Percentiles rank a stretch among this genome's conserved stretches.
Evolutionary conservation across 2,329 filamentous ascomycete species (phyloP).

Genomic region (Chaetomiaceae sp.): DNA sequence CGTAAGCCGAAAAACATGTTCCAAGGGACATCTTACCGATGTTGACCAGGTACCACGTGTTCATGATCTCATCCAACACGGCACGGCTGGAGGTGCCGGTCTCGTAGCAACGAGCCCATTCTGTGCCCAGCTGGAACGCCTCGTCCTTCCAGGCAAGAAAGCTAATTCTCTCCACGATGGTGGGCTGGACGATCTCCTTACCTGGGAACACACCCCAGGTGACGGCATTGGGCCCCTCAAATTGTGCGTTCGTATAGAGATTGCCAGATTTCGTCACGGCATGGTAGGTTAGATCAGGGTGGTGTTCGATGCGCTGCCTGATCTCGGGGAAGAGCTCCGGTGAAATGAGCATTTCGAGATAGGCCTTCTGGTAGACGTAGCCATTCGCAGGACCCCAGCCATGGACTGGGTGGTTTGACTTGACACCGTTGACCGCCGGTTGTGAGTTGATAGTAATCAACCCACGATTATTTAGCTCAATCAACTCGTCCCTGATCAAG

Average conservation of each 20-base stretch:
- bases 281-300: constrained; percentile 87
- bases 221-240: constrained; percentile 91
- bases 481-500: constrained; percentile 69
- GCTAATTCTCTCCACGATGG: constrained; percentile 96
- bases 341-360: constrained; percentile 85
- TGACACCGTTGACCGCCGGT: constrained; percentile 85
- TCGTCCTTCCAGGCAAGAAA: constrained; percentile 99
- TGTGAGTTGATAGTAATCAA: constrained; percentile 97
- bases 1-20: too few relatives aligned
- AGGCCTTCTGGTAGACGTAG: constrained; percentile 98
- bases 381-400: constrained; percentile 95
- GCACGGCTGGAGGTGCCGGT: constrained; percentile 69
- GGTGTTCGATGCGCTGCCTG: constrained; percentile 68
- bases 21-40: constrained; percentile 62
- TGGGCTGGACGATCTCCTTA: constrained; percentile 98
- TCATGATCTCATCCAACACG: constrained; percentile 78
- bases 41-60: constrained; percentile 90
- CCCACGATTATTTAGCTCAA: constrained; percentile 79
- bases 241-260: constrained; percentile 77
- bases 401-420: constrained; percentile 79
- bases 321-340: constrained; percentile 75
- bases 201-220: constrained; percentile 99
- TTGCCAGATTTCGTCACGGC: constrained; percentile 81
- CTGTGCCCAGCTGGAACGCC: constrained; percentile 83
- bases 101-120: constrained; percentile 92